A percentile compares a stretch with the other conserved stretches of the same genome.
Conservation (phyloP, 2,329 filamentous ascomycete genomes). For the Aureobasidium sp. region DNA sequence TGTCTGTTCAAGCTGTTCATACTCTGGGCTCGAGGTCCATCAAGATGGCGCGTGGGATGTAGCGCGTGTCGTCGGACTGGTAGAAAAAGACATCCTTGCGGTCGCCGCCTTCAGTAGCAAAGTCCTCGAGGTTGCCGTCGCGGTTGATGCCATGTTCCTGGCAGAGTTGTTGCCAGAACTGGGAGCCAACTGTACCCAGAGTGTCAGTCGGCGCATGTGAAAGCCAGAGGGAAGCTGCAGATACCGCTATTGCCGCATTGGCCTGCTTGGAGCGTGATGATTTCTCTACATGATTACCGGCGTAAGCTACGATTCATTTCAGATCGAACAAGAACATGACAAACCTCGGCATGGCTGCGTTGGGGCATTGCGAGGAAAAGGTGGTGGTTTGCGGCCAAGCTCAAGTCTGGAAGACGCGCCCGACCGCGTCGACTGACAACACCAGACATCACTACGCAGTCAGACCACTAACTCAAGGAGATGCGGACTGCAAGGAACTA, state of each 20-base stretch:
- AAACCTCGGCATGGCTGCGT: slow-evolving; percentile 10
- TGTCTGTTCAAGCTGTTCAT: slow-evolving; percentile 29
- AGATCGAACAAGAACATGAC: background rate
- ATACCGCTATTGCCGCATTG: slow-evolving; percentile 98
- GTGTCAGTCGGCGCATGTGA: slow-evolving; percentile 24
- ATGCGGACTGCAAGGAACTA: background rate
- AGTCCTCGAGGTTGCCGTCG: slow-evolving; percentile 94
- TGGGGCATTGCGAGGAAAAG: background rate
- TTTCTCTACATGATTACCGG: slow-evolving; percentile 58
- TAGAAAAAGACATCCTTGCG: slow-evolving; percentile 99
- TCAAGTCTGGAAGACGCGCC: slow-evolving; percentile 6
- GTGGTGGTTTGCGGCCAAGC: background rate
- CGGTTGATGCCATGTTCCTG: slow-evolving; percentile 97
- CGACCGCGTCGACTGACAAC: background rate
- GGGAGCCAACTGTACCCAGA: slow-evolving; percentile 65
- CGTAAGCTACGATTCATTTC: background rate
- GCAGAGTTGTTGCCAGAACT: slow-evolving; percentile 99
- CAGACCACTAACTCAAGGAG: background rate
- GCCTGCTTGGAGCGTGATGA: slow-evolving; percentile 97
- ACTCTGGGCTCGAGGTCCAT: slow-evolving; percentile 87
- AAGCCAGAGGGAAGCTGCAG: slow-evolving; percentile 34
- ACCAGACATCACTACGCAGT: background rate
- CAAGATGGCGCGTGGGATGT: slow-evolving; percentile 91
- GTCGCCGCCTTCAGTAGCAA: slow-evolving; percentile 94
- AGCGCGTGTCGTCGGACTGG: slow-evolving; percentile 96